Percentiles rank a stretch among this genome's conserved stretches.
Evolutionary conservation across 768 basidiomycete genomes (phyloP).

Genomic region (Termitomyces sp.): DNA sequence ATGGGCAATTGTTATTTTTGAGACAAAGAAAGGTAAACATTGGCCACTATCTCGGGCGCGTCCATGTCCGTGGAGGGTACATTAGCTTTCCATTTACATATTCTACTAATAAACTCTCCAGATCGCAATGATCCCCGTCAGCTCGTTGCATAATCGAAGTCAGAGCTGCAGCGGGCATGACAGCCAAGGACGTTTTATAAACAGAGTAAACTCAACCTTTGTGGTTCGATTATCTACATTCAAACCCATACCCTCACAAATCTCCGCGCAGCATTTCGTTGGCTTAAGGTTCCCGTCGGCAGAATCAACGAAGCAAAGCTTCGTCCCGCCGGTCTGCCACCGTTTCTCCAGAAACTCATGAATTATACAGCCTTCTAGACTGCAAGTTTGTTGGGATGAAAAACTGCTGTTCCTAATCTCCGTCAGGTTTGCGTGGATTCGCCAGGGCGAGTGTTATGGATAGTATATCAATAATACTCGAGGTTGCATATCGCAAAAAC

Average conservation of each 20-base stretch:
- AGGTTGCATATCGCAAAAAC: not conserved
- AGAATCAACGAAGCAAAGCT: constrained; percentile 5
- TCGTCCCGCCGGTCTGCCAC: not conserved
- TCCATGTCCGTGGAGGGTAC: not conserved
- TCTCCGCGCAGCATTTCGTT: not conserved
- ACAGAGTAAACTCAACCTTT: not conserved
- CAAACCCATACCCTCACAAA: not conserved
- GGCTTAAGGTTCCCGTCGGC: not conserved
- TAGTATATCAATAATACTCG: not conserved
- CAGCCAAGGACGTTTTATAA: not conserved
- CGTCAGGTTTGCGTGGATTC: not conserved
- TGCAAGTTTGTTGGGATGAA: not conserved
- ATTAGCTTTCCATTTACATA: not conserved
- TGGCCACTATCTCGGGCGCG: not conserved
- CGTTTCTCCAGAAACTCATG: not conserved
- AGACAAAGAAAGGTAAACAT: not conserved
- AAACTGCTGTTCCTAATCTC: not conserved
- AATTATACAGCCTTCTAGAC: not conserved
- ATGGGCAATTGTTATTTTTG: not conserved
- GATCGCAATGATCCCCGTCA: constrained; percentile 3
- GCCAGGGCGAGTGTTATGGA: too few relatives aligned
- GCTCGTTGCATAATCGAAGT: constrained; percentile 3
- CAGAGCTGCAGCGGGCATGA: not conserved
- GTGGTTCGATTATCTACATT: not conserved
- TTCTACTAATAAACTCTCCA: constrained; percentile 1